phyloP scores from a whole-genome alignment of 805 yeast genomes.

The Kluyveromyces dobzhanskii region DNA sequence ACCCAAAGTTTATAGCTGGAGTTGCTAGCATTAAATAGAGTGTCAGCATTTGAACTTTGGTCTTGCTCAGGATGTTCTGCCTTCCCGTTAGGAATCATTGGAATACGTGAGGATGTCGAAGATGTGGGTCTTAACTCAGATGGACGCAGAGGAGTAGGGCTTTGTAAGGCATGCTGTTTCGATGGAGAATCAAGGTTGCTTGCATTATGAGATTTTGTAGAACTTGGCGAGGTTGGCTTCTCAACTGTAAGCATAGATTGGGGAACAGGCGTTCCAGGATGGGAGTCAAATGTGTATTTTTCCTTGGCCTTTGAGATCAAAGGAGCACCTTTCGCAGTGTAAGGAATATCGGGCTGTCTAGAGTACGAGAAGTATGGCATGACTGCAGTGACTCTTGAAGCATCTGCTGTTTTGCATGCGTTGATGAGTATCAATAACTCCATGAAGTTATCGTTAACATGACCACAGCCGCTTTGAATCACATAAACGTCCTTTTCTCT shows the following conservation, averaged over 20 bases:
- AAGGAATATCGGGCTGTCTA: constrained; percentile 91
- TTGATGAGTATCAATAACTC: constrained; percentile 76
- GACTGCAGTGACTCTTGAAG: constrained; percentile 81
- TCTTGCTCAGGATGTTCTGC: constrained; percentile 15
- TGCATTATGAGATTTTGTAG: background rate
- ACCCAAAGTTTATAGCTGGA: constrained; percentile 90
- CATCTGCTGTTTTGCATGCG: constrained; percentile 91
- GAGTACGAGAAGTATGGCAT: constrained; percentile 92
- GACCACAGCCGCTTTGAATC: constrained; percentile 77
- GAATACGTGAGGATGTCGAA: constrained; percentile 26
- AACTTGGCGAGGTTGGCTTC: constrained; percentile 12
- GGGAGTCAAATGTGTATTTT: constrained; percentile 41
- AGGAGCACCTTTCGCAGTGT: constrained; percentile 71
- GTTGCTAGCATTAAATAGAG: constrained; percentile 34
- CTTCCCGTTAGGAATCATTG: constrained; percentile 30
- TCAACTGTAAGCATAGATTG: constrained; percentile 16
- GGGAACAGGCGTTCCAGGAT: constrained; percentile 41
- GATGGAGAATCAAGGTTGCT: background rate
- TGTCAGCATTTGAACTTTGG: constrained; percentile 21
- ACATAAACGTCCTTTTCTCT: constrained; percentile 95
- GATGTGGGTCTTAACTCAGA: constrained; percentile 3
- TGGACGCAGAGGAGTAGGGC: background rate
- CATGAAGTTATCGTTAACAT: constrained; percentile 79
- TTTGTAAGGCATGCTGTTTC: background rate
- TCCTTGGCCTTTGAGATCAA: constrained; percentile 32